Evolutionary conservation across 176 grass and related monocot species (phyloP), one percentile per base, ranked within the genome.

Genomic region (Carex littledalei): DNA sequence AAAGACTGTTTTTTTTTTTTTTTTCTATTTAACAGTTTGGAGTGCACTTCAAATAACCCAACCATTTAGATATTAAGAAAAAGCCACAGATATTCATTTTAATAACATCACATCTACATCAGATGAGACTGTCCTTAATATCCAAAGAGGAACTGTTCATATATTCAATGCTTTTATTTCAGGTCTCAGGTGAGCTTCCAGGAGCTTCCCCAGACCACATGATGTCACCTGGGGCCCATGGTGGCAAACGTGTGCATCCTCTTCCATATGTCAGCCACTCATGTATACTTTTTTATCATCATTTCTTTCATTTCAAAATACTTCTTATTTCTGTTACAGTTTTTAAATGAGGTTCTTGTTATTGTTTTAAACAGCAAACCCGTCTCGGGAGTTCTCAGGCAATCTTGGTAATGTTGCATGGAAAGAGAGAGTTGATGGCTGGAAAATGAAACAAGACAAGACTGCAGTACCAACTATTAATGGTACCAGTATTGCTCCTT

Each of bases 351-450:
- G 50, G 52, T 18, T 59, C 3, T 82, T 82, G 57, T 79, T 89
- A 32, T 85, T 86, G 63, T 20, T 84, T 83, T 52, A 67, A 50
- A 50, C 81, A 98, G 93, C 89, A 64, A 98, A 98, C 55, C 91
- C 93, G 18, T 98, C 95, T 32, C 91, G 95, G 69, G 95, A 98
- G 58, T 98, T 98, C 79, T 94, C 94, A 24, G 94, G 94, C 31
- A 97, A 84, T 86, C 91, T 97, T 81, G 91, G 93, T 39, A 98
- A 95, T 90, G 95, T 93, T 74, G 91, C 93, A 12, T 98, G 93
- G 95, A 98, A 98, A 92, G 95, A 98, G 87, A 98, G 95, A 83
- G 95, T 98, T 77, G 95, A 98, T 93, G 95, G 95, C 17, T 98
- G 95, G 95, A 98, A 98, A 88, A 98, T 94, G 93, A 98, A 98